A percentile compares a stretch with the other conserved stretches of the same genome.
phyloP scores from a whole-genome alignment of 257 asterid species.

The Solanum sejunctum region DNA sequence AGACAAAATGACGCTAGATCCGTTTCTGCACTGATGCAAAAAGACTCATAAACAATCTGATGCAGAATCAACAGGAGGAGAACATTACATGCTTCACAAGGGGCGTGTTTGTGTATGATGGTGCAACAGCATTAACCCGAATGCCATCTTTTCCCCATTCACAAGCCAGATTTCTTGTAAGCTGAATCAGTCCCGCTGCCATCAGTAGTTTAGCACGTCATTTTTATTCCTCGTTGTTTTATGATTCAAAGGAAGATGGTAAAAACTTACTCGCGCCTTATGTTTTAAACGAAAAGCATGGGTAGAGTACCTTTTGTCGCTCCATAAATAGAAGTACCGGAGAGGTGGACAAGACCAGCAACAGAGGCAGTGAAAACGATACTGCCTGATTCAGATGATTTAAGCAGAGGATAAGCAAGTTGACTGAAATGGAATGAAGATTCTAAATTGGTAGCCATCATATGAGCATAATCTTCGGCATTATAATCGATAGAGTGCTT shows the following conservation, averaged over 20 bases:
- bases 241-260: no score
- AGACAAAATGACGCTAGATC: no score
- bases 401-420: conserved; percentile 78
- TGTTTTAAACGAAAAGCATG: background rate
- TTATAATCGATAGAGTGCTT: conserved; percentile 68
- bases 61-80: background rate
- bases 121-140: conserved; percentile 87
- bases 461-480: conserved; percentile 54
- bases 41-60: background rate
- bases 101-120: conserved; percentile 80
- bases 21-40: background rate
- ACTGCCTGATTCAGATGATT: conserved; percentile 64
- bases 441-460: conserved; percentile 86
- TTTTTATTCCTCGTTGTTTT: no score
- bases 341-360: conserved; percentile 58
- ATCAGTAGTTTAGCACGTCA: background rate
- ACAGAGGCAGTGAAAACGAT: conserved; percentile 77
- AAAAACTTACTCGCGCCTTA: background rate
- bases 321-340: conserved; percentile 77
- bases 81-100: conserved; percentile 56
- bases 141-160: conserved; percentile 92
- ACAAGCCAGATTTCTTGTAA: conserved; percentile 74
- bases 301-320: conserved; percentile 57
- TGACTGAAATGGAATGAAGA: conserved; percentile 78
- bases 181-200: conserved; percentile 85